phyloP scores from a whole-genome alignment of 2,329 filamentous ascomycete genomes.

The Sporothrix pseudoabietina region DNA sequence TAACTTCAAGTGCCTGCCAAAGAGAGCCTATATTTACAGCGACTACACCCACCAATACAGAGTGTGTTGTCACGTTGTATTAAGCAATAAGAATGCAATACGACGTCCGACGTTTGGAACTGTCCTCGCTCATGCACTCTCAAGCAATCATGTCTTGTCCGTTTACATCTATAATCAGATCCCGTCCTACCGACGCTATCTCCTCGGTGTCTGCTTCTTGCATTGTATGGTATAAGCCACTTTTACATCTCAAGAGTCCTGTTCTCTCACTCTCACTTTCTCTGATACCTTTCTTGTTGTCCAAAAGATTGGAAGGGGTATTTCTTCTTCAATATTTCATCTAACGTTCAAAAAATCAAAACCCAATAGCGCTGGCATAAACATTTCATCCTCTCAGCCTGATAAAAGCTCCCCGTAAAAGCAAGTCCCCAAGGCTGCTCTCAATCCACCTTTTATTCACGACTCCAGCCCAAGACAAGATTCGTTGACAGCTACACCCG shows the following conservation, averaged over 20 bases:
- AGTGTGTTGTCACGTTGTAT: neutral
- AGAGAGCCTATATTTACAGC: neutral
- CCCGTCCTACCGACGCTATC: neutral
- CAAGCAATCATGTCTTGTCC: neutral
- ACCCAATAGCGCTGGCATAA: constrained; percentile 11
- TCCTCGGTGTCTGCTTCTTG: neutral
- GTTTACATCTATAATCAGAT: neutral
- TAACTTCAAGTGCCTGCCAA: neutral
- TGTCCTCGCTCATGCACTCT: neutral
- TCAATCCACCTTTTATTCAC: neutral
- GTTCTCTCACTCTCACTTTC: neutral
- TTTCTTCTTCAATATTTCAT: constrained; percentile 9
- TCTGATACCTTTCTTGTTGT: neutral
- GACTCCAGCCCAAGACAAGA: neutral
- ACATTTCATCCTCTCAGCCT: constrained; percentile 3
- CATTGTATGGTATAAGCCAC: neutral
- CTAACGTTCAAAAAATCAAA: neutral
- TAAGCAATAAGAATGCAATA: neutral
- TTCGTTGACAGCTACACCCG: neutral
- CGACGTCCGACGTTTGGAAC: neutral
- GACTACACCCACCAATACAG: neutral
- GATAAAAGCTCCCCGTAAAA: neutral
- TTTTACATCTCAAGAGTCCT: neutral
- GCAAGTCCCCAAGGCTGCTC: neutral
- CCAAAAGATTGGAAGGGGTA: neutral